Conservation (phyloP, 129 eudicot genomes). For the Tagetes patula region DNA sequence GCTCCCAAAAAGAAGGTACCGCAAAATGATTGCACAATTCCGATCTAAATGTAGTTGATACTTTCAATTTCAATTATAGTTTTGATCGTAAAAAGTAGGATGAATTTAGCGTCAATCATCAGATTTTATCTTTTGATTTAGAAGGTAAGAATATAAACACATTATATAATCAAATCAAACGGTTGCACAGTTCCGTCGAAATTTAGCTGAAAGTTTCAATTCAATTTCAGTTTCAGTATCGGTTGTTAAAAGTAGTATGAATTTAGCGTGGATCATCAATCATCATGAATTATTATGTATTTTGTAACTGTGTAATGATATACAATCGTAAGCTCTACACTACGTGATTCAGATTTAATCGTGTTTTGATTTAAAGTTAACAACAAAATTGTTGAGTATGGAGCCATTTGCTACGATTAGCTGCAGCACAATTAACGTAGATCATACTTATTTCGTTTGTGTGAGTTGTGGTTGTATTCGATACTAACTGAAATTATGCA, state of each 20-base stretch:
- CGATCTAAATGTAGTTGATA: no score
- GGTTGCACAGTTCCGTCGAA: neutral
- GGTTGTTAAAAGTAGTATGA: neutral
- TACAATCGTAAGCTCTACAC: neutral
- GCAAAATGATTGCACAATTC: neutral
- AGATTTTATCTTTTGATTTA: no score
- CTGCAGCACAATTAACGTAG: no score
- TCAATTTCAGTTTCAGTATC: neutral
- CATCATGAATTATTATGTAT: neutral
- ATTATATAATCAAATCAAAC: neutral
- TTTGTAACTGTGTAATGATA: neutral
- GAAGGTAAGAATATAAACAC: neutral
- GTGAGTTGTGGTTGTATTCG: no score
- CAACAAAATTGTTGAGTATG: no score
- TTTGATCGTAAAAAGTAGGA: no score
- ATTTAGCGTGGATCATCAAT: neutral
- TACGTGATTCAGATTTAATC: neutral
- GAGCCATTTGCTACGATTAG: no score
- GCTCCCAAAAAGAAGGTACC: slow-evolving; percentile 79
- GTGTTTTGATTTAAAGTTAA: neutral
- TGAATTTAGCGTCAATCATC: no score
- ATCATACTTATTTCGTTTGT: no score
- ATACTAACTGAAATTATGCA: slow-evolving; percentile 17
- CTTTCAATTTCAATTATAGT: no score
- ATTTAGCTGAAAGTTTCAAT: neutral